Percentiles rank a stretch among this genome's conserved stretches.
Conservation (phyloP, 2,329 filamentous ascomycete genomes). For the Juglanconis sp. region DNA sequence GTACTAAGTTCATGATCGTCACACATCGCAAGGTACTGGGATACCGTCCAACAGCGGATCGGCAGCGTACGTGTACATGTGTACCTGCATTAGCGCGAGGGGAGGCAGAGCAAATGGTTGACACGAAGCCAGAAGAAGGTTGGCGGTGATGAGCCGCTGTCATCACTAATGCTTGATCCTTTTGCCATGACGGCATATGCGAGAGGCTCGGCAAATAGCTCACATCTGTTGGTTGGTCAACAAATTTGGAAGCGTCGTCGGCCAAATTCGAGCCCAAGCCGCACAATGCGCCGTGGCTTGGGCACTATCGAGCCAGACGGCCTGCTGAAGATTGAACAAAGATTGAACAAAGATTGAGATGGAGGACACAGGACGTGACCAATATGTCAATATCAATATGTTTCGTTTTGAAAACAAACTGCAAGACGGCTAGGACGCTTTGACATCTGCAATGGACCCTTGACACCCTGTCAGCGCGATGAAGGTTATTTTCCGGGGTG, state of each 20-base stretch:
- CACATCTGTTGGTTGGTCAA: background rate
- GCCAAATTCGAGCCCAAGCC: background rate
- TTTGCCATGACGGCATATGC: background rate
- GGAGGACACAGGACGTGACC: background rate
- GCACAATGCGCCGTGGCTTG: background rate
- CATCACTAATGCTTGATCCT: background rate
- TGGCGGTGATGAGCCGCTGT: background rate
- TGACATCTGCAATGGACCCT: background rate
- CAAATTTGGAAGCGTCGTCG: background rate
- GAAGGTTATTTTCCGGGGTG: constrained; percentile 2
- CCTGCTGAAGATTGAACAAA: background rate
- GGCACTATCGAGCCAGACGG: background rate
- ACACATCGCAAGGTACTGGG: background rate
- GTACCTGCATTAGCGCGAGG: constrained; percentile 11
- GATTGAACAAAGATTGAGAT: background rate
- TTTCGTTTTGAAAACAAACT: constrained; percentile 1
- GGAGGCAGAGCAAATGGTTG: background rate
- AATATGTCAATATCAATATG: background rate
- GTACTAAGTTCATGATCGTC: background rate
- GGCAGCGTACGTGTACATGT: background rate
- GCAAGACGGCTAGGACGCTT: background rate
- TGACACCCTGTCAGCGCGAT: constrained; percentile 1
- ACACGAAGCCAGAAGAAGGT: background rate
- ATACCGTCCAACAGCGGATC: background rate
- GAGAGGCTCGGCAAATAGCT: background rate